Evolutionary conservation across 2,329 filamentous ascomycete species (phyloP), one percentile per base, ranked within the genome.

Genomic region (Calonectria hongkongensis): DNA sequence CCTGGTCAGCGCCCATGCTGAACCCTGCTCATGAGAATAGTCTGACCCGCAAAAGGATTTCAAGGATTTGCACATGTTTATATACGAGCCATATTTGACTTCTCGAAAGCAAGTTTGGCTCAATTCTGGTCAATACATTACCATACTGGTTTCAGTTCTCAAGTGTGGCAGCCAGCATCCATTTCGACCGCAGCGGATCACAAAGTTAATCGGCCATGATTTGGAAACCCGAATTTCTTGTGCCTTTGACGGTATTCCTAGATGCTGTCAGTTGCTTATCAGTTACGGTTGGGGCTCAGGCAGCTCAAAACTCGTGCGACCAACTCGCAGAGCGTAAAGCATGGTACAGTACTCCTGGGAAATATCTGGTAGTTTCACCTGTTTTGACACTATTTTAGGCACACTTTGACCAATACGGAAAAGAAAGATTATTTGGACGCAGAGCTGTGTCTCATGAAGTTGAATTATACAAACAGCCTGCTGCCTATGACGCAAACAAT

Each of bases 381-480:
- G 16, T 47, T 47, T 47, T 58, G 12, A 36, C 30, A 16, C 1
- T 39, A 2, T 2, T 21, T 58, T 21, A 58, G 51, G 51, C 51
- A 58, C n/a, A 58, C 51, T 16, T 25, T 58, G 51, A 58, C 30
- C 5, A 25, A 58, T 25, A 9, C n/a, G 21, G 51, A 58, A 39
- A 58, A 58, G 18, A 58, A 2, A 5, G 5, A 25, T 25, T 58
- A 58, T 7, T 7, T 58, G n/a, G 51, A 58, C 13, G 51, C 51
- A 9, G 51, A 58, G n/a, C 30, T 58, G 2, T 58, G 51, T 30
- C 51, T 58, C 51, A 58, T 58, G 54, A 41, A 58, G n/a, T 18
- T 58, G 33, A n/a, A 58, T 15, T 58, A 58, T 28, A 58, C 12
- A 27, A 58, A 41, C 21, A n/a, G 33, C 41, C 12, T 41, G 2